These are phyloP conservation scores for Talaromyces sp. DNA, from an alignment of 2,329 filamentous ascomycete genomes.

Conservation along the genomic window DNA sequence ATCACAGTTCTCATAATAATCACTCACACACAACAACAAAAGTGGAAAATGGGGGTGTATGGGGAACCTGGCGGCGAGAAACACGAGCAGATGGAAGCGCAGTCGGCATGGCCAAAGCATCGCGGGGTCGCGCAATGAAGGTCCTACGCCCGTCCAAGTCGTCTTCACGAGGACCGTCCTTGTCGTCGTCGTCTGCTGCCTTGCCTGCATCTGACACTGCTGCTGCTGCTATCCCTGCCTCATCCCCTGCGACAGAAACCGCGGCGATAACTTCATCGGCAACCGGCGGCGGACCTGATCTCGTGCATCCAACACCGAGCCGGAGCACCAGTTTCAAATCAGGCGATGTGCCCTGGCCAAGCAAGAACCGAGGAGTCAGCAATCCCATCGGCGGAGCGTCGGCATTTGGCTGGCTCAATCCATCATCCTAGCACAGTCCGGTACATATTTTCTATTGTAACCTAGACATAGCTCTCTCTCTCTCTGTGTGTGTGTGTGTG, in stretches of 20 bases:
- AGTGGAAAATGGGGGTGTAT: slow-evolving; percentile 53
- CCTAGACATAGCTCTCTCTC: not conserved
- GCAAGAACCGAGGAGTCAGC: slow-evolving; percentile 55
- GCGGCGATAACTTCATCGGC: slow-evolving; percentile 10
- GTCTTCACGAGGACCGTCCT: slow-evolving; percentile 24
- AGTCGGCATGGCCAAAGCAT: slow-evolving; percentile 56
- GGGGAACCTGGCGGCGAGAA: slow-evolving; percentile 65
- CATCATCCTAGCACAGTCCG: slow-evolving; percentile 13
- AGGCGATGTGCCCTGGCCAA: slow-evolving; percentile 25
- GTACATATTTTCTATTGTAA: not conserved
- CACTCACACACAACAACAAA: slow-evolving; percentile 18
- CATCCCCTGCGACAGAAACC: slow-evolving; percentile 4
- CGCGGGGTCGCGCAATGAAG: slow-evolving; percentile 71
- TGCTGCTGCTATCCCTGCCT: slow-evolving; percentile 9
- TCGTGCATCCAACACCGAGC: slow-evolving; percentile 15
- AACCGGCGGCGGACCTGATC: slow-evolving; percentile 11
- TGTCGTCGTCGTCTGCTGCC: slow-evolving; percentile 2
- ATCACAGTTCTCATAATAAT: not conserved
- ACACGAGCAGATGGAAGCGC: slow-evolving; percentile 24
- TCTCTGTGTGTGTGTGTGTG: not conserved
- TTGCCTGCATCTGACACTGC: slow-evolving; percentile 4
- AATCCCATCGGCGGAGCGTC: slow-evolving; percentile 92
- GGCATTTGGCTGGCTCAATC: slow-evolving; percentile 88
- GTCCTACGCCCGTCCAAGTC: slow-evolving; percentile 68
- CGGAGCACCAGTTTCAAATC: slow-evolving; percentile 17